Percentiles rank a stretch among this genome's conserved stretches.
Conservation (phyloP, 768 basidiomycete genomes). For the Termitomyces heimii region DNA sequence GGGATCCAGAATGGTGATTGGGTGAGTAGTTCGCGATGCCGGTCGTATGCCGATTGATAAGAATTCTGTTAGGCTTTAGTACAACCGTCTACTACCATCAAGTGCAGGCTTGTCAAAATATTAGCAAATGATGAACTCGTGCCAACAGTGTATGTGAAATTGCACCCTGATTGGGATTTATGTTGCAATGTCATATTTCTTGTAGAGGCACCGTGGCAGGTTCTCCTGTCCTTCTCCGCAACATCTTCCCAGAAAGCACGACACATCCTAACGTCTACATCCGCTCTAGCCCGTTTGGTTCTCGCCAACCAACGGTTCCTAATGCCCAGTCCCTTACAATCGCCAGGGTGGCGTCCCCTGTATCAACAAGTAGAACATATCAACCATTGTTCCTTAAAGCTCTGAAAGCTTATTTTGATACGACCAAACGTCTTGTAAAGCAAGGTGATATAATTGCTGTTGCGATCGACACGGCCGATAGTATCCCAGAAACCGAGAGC, state of each 20-base stretch:
- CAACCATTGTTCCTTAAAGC: conserved; percentile 56
- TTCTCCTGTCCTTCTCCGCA: conserved; percentile 50
- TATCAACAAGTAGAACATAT: conserved; percentile 58
- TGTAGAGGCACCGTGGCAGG: conserved; percentile 33
- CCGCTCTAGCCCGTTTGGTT: conserved; percentile 55
- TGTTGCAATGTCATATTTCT: background rate
- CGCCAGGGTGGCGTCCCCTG: conserved; percentile 74
- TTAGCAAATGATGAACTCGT: conserved; percentile 43
- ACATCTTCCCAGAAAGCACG: conserved; percentile 31
- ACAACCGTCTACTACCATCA: conserved; percentile 25
- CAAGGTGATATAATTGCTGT: conserved; percentile 71
- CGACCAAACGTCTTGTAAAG: conserved; percentile 52
- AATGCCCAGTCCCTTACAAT: conserved; percentile 65
- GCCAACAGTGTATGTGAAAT: conserved; percentile 25
- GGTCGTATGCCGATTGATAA: conserved; percentile 5
- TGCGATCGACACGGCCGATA: conserved; percentile 47
- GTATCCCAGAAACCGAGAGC: conserved; percentile 13
- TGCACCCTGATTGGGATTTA: background rate
- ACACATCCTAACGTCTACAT: conserved; percentile 24
- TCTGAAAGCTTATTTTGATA: conserved; percentile 59
- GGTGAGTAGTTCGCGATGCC: conserved; percentile 35
- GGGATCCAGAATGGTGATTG: conserved; percentile 74
- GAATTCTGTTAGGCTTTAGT: conserved; percentile 43
- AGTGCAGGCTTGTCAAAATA: conserved; percentile 51
- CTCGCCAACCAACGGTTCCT: conserved; percentile 54